A percentile compares a stretch with the other conserved stretches of the same genome.
These are phyloP conservation scores for Eimeria sp. DNA, from an alignment of 169 alveolate genomes.

Conservation along the genomic window DNA sequence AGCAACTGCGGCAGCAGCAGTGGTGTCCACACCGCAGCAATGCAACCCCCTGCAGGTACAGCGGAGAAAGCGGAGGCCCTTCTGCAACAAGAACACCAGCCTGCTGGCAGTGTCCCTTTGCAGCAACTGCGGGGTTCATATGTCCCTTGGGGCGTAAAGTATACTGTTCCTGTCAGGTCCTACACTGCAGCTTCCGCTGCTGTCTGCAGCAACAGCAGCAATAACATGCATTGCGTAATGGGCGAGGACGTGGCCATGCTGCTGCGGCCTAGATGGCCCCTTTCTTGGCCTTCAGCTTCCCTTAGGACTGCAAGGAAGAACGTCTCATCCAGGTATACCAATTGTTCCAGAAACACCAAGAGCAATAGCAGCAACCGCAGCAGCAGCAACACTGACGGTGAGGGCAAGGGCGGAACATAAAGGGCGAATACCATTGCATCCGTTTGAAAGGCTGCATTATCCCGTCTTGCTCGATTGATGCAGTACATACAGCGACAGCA, in stretches of 20 bases:
- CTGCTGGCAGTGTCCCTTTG: slow-evolving; percentile 12
- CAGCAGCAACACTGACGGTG: slow-evolving; percentile 21
- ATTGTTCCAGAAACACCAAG: slow-evolving; percentile 14
- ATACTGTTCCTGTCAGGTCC: slow-evolving; percentile 44
- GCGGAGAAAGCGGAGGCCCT: not conserved
- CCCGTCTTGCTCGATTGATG: not conserved
- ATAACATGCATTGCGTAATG: not conserved
- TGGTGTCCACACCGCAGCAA: not conserved
- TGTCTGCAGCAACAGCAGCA: slow-evolving; percentile 9
- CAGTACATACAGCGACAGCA: not conserved
- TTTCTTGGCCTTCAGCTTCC: slow-evolving; percentile 54
- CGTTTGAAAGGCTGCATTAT: not conserved
- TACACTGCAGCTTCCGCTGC: slow-evolving; percentile 39
- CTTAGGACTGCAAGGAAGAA: slow-evolving; percentile 10
- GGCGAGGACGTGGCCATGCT: slow-evolving; percentile 40
- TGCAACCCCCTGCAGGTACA: not conserved
- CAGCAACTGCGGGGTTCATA: slow-evolving; percentile 17
- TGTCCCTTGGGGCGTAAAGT: slow-evolving; percentile 63
- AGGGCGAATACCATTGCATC: not conserved
- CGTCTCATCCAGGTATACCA: not conserved
- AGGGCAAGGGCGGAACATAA: not conserved
- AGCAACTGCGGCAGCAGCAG: slow-evolving; percentile 14
- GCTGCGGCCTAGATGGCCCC: slow-evolving; percentile 73
- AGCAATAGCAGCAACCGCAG: slow-evolving; percentile 44
- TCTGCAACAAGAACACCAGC: slow-evolving; percentile 1